Conservation (phyloP, 2,329 filamentous ascomycete species). For the Lecanicillium sp. region DNA sequence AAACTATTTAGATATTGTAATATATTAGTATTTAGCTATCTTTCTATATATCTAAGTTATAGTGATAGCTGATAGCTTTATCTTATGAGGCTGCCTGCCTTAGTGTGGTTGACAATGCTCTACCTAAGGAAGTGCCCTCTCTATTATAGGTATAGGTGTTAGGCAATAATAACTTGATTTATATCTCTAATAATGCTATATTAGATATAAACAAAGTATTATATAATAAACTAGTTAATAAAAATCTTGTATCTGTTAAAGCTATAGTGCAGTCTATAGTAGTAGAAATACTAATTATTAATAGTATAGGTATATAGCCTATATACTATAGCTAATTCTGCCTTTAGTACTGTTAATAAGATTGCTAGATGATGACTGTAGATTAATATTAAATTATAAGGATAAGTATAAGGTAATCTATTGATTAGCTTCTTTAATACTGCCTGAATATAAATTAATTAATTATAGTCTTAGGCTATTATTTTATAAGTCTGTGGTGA, state of each 20-base stretch:
- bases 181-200: conserved; percentile 1
- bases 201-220: neutral
- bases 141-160: neutral
- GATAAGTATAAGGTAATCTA: neutral
- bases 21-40: neutral
- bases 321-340: neutral
- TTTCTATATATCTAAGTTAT: neutral
- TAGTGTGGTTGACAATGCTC: neutral
- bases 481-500: neutral
- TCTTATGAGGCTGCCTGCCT: neutral
- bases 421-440: neutral
- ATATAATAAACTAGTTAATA: neutral
- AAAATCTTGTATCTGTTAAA: neutral
- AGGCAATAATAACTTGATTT: conserved; percentile 2
- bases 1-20: neutral
- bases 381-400: neutral
- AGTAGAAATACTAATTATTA: neutral
- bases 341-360: neutral
- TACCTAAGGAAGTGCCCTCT: neutral
- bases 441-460: neutral
- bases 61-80: neutral
- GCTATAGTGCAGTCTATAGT: conserved; percentile 2
- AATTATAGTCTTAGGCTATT: neutral
- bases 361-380: neutral
- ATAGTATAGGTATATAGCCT: neutral